phyloP scores from a whole-genome alignment of 2,329 filamentous ascomycete species.

The Xylariaceae sp. region DNA sequence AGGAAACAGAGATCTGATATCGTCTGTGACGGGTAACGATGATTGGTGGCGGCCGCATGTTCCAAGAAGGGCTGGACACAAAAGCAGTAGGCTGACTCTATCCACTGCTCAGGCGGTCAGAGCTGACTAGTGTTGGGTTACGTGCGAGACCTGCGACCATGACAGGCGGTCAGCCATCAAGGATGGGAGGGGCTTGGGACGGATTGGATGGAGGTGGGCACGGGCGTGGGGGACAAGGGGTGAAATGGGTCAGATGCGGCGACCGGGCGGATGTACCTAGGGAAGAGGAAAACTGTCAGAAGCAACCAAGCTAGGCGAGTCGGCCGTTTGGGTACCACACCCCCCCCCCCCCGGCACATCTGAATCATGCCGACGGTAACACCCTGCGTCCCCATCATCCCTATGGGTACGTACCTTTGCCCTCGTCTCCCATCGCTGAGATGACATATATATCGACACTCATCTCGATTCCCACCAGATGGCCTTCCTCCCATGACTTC shows the following conservation, averaged over 20 bases:
- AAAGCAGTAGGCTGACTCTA: conserved; percentile 27
- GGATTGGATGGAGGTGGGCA: conserved; percentile 16
- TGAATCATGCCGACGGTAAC: conserved; percentile 15
- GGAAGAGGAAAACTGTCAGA: conserved; percentile 13
- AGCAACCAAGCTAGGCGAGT: conserved; percentile 14
- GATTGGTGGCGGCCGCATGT: conserved; percentile 11
- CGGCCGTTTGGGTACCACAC: conserved; percentile 11
- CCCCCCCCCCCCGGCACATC: conserved; percentile 12
- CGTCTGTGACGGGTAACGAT: conserved; percentile 4
- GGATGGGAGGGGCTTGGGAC: conserved; percentile 16
- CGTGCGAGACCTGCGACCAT: conserved; percentile 22
- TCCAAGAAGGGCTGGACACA: conserved; percentile 14
- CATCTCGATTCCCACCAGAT: conserved; percentile 24
- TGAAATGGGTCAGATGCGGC: conserved; percentile 8
- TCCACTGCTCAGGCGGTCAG: conserved; percentile 29
- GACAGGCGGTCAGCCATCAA: conserved; percentile 29
- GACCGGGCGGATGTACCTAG: conserved; percentile 13
- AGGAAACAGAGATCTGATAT: not conserved
- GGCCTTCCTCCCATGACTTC: conserved; percentile 22
- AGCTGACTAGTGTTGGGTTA: conserved; percentile 30
- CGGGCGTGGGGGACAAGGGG: conserved; percentile 18
- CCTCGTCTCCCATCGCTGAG: conserved; percentile 2
- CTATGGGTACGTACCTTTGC: conserved; percentile 12
- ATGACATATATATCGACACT: conserved; percentile 29
- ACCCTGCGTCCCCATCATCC: conserved; percentile 11